These are phyloP conservation scores for Theobroma cacao DNA, from an alignment of 345 rosid genomes.

Conservation along the genomic window DNA sequence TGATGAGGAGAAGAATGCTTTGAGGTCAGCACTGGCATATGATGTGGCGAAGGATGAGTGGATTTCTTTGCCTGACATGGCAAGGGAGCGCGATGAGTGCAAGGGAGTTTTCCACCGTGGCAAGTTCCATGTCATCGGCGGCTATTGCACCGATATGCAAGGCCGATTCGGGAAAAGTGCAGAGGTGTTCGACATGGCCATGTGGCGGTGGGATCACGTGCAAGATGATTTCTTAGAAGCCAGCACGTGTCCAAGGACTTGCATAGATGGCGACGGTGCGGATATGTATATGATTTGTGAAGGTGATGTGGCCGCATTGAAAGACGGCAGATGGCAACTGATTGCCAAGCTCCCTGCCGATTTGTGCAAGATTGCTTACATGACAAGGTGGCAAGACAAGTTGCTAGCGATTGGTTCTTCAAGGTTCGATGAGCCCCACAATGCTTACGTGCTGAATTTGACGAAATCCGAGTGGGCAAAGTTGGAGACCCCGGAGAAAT, in stretches of 20 bases:
- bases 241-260: constrained; percentile 36
- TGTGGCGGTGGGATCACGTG: constrained; percentile 47
- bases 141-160: constrained; percentile 71
- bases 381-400: constrained; percentile 41
- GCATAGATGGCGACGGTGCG: constrained; percentile 5
- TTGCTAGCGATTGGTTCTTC: constrained; percentile 58
- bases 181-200: constrained; percentile 40
- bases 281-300: neutral
- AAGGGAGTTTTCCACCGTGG: constrained; percentile 53
- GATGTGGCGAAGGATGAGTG: constrained; percentile 64
- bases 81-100: constrained; percentile 70
- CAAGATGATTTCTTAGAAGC: constrained; percentile 32
- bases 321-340: constrained; percentile 38
- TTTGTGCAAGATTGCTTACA: constrained; percentile 27
- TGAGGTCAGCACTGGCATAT: constrained; percentile 55
- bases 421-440: constrained; percentile 31
- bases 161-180: constrained; percentile 51
- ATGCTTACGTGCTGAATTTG: constrained; percentile 33
- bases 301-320: constrained; percentile 33
- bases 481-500: constrained; percentile 33
- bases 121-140: constrained; percentile 69
- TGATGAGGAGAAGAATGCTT: constrained; percentile 60
- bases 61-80: constrained; percentile 65
- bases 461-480: constrained; percentile 42
- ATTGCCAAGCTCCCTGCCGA: constrained; percentile 51